Conservation (phyloP, 164 flowering plant genomes). For the Taxillus chinensis region DNA sequence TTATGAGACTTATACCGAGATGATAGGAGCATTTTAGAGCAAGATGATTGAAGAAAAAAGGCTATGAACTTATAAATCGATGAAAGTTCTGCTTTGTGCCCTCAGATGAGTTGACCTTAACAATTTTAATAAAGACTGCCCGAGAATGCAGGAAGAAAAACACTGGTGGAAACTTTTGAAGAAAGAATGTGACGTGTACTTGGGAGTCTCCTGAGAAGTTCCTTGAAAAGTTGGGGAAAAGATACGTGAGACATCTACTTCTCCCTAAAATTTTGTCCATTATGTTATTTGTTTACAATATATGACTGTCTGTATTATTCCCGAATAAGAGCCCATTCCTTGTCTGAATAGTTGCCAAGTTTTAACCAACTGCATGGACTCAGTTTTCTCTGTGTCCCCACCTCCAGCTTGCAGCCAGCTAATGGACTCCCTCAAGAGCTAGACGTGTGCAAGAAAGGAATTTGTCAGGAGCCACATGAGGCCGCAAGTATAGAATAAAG, state of each 20-base stretch:
- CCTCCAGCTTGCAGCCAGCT: too few species aligned
- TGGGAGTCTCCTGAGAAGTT: slow-evolving; percentile 56
- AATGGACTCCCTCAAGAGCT: too few species aligned
- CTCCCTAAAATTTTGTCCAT: not conserved
- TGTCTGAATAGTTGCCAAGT: too few species aligned
- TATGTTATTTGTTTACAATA: not conserved
- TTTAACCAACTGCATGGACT: too few species aligned
- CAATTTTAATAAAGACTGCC: slow-evolving; percentile 66
- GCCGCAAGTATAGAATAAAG: too few species aligned
- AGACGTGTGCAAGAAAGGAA: too few species aligned
- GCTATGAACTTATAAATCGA: slow-evolving; percentile 48
- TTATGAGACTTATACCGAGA: slow-evolving; percentile 57
- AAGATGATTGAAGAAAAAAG: slow-evolving; percentile 47
- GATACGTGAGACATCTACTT: slow-evolving; percentile 27
- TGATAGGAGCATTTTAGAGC: slow-evolving; percentile 64
- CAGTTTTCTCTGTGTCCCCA: too few species aligned
- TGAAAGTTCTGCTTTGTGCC: slow-evolving; percentile 63
- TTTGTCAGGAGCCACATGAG: too few species aligned
- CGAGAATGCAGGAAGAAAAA: slow-evolving; percentile 54
- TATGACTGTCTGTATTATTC: too few species aligned
- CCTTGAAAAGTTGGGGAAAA: slow-evolving; percentile 35
- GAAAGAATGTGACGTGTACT: slow-evolving; percentile 42
- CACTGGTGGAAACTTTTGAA: slow-evolving; percentile 41
- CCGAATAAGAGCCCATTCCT: too few species aligned
- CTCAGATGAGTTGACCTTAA: slow-evolving; percentile 57